Base-by-base conservation (phyloP, 441 rosid species). In the Manihot esculenta region DNA sequence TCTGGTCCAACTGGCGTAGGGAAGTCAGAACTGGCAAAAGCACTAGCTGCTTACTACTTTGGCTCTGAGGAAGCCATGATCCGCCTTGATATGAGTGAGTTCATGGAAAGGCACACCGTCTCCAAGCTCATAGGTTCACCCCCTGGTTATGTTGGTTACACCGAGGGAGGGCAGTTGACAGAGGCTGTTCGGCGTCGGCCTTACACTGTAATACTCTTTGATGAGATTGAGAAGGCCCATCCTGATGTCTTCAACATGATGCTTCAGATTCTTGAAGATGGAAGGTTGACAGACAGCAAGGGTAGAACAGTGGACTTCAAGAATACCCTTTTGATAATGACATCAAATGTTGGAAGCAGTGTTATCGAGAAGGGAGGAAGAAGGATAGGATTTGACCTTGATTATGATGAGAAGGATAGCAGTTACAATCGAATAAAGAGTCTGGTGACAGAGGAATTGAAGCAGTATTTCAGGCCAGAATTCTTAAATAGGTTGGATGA, bases 1-100 rank as follows among this genome's bases (percentile, higher is more conserved):
- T 93, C 99, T 65, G 99, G 99, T 69, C 99, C 99, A 53, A 95
- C 99, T 44, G 99, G 99, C 83, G 99, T 95, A 1, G 99, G 99
- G 30, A 95, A 95, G 78, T 93, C 99, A 20, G 99, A 95, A 74
- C 88, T 95, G 64, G 99, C 99, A 2, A 95, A 93, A 77, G 89
- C 98, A 56, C 83, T 95, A 26, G 98, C 99, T 63, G 92, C 97
- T 69, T 93, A 89, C 82, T 91, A 91, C 79, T 95, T 93, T 44
- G 98, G 98, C 12, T 93, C 99, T 17, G 98, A 93, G 76, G 98
- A 95, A 76, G 90, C 99, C 59, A 93, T 95, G 98, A 88, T 95
- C 66, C 82, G 99, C 30, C 95, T 95, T 7, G 99, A 95, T 71
- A 93, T 95, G 99, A 95, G 99, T 76, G 99, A 95, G 80, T 93